Base-by-base conservation (phyloP, 495 filamentous ascomycete species). In the Cladorrhinum samala region DNA sequence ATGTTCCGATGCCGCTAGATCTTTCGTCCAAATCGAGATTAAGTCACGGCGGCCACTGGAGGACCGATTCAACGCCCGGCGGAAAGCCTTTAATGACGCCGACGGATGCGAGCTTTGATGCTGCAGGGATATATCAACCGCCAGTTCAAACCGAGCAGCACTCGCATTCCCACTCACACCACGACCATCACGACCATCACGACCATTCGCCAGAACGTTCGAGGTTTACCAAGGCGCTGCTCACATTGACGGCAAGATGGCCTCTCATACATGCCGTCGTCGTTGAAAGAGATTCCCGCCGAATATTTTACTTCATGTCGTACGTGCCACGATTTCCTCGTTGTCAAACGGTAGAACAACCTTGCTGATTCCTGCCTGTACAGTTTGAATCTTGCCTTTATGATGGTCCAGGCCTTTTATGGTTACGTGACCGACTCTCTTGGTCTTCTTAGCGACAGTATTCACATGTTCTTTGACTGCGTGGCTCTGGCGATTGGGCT, bases 381-480 rank as follows among this genome's bases (percentile, higher is more conserved):
- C 65, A 95, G 89, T 58, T 78, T 99, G 39, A 99, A 99, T 63
- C 90, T 99, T 50, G 72, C 72, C 1, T 99, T 99, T 67, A 99
- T 99, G 93, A 73, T 89, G 13, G 82, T 97, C 2, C 93, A 99
- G 63, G 85, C 92, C 17, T 87, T 88, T 27, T 99, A 99, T 63
- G 93, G 93, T 27, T 91, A 93, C 58, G 65, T 89, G 11, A 96
- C 91, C 5, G 91, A 93, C 50, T 97, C 94, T 1, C 77, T 99
- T 6, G 93, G 93, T 1, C 77, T 99, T 2, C 83, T 99, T 3
- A 95, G 89, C 59, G 93, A 99, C 68, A 96, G 89, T 63, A 94
- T 99, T 55, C 93, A 99, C 69, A 99, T 99, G 93, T 94, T 99
- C 65, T 99, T 99, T 57, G 93, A 99, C 68, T 99, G 93, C 58